Evolutionary conservation across 345 rosid genomes (phyloP), one percentile per base, ranked within the genome.

Genomic region (Heritiera fomes): DNA sequence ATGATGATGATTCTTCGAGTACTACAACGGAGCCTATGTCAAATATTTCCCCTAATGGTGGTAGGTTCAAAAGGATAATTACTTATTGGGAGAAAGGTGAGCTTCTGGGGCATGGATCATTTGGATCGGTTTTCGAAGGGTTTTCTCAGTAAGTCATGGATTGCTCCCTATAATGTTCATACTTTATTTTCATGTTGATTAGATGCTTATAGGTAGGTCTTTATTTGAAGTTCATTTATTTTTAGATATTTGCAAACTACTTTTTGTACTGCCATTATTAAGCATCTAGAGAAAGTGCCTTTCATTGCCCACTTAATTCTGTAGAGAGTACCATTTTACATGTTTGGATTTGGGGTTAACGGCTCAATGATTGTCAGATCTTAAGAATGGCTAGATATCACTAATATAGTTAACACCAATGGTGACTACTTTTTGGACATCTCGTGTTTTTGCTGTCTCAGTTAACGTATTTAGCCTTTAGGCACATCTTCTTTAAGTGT

Each of bases 111-210:
- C 87, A 91, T 43, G 98, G 98, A 53, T 89, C 98, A 17, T 95
- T 95, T 81, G 98, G 98, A 53, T 87, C 95, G 0, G 98, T 93
- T 17, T 93, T 89, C 73, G 98, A 91, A 83, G 98, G 95, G 68
- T 83, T 90, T 63, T 84, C 98, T 59, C 88, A 82, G 98, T 95
- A 89, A 87, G 95, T 87, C 77, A 52, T 82, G 60, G 45, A 43
- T 20, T 52, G 17, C 59, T 76, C 69, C 38, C 32, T 55, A 18
- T 3, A 41, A 40, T 5, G 59, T 76, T 69, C 11, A 40, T 34
- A 23, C 17, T 8, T 71, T 45, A 43, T 63, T n/a, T 71, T 67
- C 46, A 13, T 45, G 3, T 75, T 28, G 41, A 41, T 58, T 52
- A 52, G 40, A 32, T 32, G 61, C 61, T 17, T 71, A 32, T 32